Evolutionary conservation across 2,329 filamentous ascomycete species (phyloP).

Genomic region (Sphaerulina musiva): DNA sequence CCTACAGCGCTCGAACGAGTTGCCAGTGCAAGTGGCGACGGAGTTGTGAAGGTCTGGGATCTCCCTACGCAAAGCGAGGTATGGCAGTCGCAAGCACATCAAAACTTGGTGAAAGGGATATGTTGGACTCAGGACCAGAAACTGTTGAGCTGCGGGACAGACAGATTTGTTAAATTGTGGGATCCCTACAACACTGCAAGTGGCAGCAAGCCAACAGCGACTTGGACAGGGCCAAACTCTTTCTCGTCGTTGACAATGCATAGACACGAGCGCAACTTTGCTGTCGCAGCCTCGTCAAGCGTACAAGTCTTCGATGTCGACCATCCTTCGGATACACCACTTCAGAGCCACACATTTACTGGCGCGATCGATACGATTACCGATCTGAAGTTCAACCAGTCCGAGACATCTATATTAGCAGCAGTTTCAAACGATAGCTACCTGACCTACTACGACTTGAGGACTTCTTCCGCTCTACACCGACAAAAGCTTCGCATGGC

Average conservation of each 20-base stretch:
- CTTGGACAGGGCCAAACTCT: constrained; percentile 74
- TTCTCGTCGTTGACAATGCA: constrained; percentile 84
- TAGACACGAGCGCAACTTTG: constrained; percentile 69
- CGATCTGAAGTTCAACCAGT: constrained; percentile 81
- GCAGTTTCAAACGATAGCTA: constrained; percentile 80
- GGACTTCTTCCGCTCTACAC: constrained; percentile 74
- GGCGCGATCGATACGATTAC: constrained; percentile 86
- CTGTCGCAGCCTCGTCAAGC: constrained; percentile 62
- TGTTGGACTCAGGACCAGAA: constrained; percentile 83
- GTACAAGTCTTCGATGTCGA: constrained; percentile 88
- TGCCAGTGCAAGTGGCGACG: constrained; percentile 82
- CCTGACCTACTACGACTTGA: constrained; percentile 84
- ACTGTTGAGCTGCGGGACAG: constrained; percentile 77
- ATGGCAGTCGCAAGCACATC: constrained; percentile 76
- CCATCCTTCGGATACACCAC: constrained; percentile 66
- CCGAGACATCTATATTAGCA: constrained; percentile 83
- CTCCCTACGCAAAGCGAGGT: constrained; percentile 64
- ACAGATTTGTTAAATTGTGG: constrained; percentile 82
- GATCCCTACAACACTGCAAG: constrained; percentile 73
- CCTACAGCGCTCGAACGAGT: constrained; percentile 43
- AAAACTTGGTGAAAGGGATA: constrained; percentile 87
- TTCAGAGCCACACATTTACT: constrained; percentile 80
- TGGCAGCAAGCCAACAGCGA: constrained; percentile 66
- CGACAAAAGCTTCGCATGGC: constrained; percentile 77
- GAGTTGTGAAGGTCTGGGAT: constrained; percentile 91